Evolutionary conservation across 164 flowering plant species (phyloP).

Genomic region (Macadamia integrifolia): DNA sequence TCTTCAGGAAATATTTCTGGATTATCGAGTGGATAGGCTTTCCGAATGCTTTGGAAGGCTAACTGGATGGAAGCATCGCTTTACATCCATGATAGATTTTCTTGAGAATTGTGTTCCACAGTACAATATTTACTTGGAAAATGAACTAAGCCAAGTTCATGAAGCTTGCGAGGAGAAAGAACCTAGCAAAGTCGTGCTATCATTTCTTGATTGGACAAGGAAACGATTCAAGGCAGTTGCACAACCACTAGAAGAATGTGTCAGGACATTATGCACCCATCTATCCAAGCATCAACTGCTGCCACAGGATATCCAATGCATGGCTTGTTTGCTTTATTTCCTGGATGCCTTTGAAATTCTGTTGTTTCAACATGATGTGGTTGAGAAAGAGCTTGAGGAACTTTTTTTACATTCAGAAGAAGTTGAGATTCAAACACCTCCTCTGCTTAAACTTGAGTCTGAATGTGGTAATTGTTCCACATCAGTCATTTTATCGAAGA

Average conservation of each 20-base stretch:
- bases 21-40: constrained; percentile 48
- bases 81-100: constrained; percentile 35
- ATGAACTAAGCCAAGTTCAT: constrained; percentile 18
- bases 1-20: constrained; percentile 49
- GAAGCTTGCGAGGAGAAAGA: neutral
- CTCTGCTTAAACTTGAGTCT: neutral
- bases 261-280: constrained; percentile 37
- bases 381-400: constrained; percentile 31
- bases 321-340: constrained; percentile 18
- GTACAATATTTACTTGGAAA: constrained; percentile 28
- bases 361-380: constrained; percentile 20
- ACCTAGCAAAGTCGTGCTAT: neutral
- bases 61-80: constrained; percentile 42
- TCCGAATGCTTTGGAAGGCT: constrained; percentile 34
- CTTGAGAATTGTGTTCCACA: constrained; percentile 40
- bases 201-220: constrained; percentile 42
- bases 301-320: constrained; percentile 15
- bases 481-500: neutral
- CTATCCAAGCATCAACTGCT: constrained; percentile 26
- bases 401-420: constrained; percentile 21
- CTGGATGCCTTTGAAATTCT: constrained; percentile 30
- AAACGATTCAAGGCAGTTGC: constrained; percentile 18
- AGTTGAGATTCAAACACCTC: neutral
- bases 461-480: neutral
- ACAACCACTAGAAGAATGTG: constrained; percentile 26